Evolutionary conservation across 1,284 basidiomycete species (phyloP), one percentile per base, ranked within the genome.

Genomic region (Spongiforma sp.): DNA sequence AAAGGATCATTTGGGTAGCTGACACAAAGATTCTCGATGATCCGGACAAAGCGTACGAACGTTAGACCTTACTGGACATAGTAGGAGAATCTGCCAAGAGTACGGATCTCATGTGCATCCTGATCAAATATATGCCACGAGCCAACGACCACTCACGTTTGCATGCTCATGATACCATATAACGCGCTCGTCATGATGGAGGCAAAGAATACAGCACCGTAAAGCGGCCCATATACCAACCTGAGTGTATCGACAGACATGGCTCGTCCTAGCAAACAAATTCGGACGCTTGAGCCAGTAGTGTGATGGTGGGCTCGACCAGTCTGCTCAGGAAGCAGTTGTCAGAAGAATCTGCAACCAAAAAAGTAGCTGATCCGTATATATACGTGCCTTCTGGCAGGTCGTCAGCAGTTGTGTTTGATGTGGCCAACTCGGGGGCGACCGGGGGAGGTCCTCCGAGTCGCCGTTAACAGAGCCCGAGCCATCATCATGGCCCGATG

Each of bases 151-250:
- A 61, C 68, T 52, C 58, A 71, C 68, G 55, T 67, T 59, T 69
- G 68, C 67, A 69, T 67, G 43, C 67, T 69, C 9, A 57, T 19
- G 14, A 67, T 10, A 4, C 67, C 68, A 9, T 69, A 69, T 52
- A 69, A 54, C 9, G 34, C 46, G 1, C 64, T 62, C 0, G 50
- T 41, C 14, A 71, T 6, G 11, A 69, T 1, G n/a, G 32, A 7
- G 21, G 36, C 30, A n/a, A 69, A 54, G 53, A 61, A 71, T 9
- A 58, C 4, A 5, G 62, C 19, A 3, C 36, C 41, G 10, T 68
- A 67, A 19, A 57, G 2, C 2, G 33, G 7, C 7, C 24, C 59
- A 37, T 34, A 21, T 15, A 57, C 53, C 64, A 65, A 9, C 15
- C 10, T 66, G 59, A 10, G 11, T 34, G n/a, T n/a, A n/a, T n/a